A percentile compares a stretch with the other conserved stretches of the same genome.
phyloP scores from a whole-genome alignment of 192 early-diverging fungal genomes.

The Entomortierella chlamydospora region DNA sequence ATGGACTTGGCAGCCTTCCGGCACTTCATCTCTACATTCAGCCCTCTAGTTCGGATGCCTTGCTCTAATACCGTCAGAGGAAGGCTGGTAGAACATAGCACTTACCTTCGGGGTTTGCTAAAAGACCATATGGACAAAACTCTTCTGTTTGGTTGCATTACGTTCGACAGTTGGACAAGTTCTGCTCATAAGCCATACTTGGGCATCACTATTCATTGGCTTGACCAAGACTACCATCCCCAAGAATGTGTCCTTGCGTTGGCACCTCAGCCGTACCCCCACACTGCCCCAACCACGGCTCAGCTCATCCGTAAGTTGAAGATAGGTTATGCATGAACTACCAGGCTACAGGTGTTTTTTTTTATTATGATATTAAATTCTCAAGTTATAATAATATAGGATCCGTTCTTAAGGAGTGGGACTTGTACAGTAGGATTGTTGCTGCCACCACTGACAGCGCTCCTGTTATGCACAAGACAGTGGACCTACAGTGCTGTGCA shows the following conservation, averaged over 20 bases:
- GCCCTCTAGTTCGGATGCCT: neutral
- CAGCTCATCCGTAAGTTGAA: constrained; percentile 12
- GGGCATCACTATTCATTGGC: constrained; percentile 5
- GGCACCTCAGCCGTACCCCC: constrained; percentile 17
- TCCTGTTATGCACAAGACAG: constrained; percentile 14
- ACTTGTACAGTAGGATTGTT: neutral
- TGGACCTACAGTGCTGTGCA: no score
- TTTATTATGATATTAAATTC: neutral
- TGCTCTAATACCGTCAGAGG: neutral
- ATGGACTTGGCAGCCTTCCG: neutral
- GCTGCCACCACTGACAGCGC: constrained; percentile 11
- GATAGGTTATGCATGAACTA: no score
- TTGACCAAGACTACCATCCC: neutral
- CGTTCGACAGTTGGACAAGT: constrained; percentile 15
- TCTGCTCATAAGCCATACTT: neutral
- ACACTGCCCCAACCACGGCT: neutral
- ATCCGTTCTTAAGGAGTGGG: neutral
- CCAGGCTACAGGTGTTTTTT: no score
- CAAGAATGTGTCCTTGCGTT: constrained; percentile 7
- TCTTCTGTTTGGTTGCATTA: neutral
- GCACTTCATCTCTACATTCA: neutral
- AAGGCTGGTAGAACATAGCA: neutral
- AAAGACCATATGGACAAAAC: neutral
- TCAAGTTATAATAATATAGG: neutral
- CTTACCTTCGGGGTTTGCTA: neutral